These are phyloP conservation scores for Dovyalis caffra DNA, from an alignment of 345 rosid genomes.

Conservation along the genomic window DNA sequence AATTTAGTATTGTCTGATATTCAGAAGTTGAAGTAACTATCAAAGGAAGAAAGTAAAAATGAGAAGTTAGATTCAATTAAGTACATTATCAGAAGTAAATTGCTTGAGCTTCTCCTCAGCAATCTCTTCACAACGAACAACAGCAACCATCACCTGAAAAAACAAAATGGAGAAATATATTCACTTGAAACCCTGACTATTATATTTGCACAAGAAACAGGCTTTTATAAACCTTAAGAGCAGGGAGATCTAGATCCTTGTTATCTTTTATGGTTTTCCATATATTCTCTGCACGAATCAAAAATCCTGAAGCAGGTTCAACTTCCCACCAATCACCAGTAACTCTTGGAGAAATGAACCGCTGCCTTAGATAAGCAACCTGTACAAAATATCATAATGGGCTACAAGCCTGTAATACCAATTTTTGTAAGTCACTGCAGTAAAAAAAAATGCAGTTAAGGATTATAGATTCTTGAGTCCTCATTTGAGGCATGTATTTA, in stretches of 20 bases:
- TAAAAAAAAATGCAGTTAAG: neutral
- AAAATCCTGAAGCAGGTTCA: constrained; percentile 36
- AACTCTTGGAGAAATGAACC: constrained; percentile 34
- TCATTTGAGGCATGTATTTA: neutral
- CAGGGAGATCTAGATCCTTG: constrained; percentile 39
- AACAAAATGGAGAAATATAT: constrained; percentile 1
- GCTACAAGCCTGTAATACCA: neutral
- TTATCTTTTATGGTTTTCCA: constrained; percentile 37
- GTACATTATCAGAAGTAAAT: constrained; percentile 30
- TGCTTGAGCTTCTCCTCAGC: constrained; percentile 27
- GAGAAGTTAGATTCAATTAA: neutral
- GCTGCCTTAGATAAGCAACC: constrained; percentile 37
- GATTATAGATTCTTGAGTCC: neutral
- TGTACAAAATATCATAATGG: constrained; percentile 12
- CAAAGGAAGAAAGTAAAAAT: neutral
- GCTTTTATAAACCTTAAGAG: constrained; percentile 25
- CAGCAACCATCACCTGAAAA: constrained; percentile 38
- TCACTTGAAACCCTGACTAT: neutral
- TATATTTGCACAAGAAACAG: neutral
- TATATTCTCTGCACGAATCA: constrained; percentile 29
- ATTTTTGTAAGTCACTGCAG: neutral
- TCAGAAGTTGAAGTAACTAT: neutral
- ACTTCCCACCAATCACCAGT: constrained; percentile 34
- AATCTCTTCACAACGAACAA: constrained; percentile 41
- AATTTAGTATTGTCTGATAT: neutral